Conservation (phyloP, 257 asterid genomes). For the Petunia secreta region DNA sequence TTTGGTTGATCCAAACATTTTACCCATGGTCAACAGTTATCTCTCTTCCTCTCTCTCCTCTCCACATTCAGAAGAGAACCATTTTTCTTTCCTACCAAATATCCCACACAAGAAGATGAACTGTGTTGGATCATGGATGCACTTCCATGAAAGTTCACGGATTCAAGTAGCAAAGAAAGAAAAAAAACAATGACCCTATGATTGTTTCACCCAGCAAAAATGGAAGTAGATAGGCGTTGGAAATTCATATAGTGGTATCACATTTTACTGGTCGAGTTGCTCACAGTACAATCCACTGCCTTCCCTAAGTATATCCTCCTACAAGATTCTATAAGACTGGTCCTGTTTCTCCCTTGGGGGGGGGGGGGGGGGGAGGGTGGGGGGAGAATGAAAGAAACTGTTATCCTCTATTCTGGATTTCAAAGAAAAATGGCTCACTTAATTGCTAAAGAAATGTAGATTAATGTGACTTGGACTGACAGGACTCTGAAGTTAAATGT, state of each 20-base stretch:
- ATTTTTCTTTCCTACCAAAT: not conserved
- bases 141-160: not conserved
- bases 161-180: not conserved
- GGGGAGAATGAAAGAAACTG: no score
- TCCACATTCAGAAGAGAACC: not conserved
- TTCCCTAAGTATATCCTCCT: not conserved
- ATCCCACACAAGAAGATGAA: no score
- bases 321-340: not conserved
- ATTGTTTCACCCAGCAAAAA: not conserved
- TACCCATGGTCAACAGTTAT: not conserved
- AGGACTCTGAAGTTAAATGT: not conserved
- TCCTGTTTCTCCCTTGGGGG: not conserved
- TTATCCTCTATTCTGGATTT: not conserved
- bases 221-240: not conserved
- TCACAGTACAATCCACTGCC: not conserved
- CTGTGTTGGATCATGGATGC: conserved; percentile 1
- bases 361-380: no score
- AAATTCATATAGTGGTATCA: not conserved
- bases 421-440: not conserved
- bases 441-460: not conserved
- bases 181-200: not conserved
- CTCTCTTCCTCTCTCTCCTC: conserved; percentile 3
- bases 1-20: not conserved
- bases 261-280: not conserved
- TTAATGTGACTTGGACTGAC: not conserved